Evolutionary conservation across 2,329 filamentous ascomycete species (phyloP), one percentile per base, ranked within the genome.

Genomic region (Aschersonia sp.): DNA sequence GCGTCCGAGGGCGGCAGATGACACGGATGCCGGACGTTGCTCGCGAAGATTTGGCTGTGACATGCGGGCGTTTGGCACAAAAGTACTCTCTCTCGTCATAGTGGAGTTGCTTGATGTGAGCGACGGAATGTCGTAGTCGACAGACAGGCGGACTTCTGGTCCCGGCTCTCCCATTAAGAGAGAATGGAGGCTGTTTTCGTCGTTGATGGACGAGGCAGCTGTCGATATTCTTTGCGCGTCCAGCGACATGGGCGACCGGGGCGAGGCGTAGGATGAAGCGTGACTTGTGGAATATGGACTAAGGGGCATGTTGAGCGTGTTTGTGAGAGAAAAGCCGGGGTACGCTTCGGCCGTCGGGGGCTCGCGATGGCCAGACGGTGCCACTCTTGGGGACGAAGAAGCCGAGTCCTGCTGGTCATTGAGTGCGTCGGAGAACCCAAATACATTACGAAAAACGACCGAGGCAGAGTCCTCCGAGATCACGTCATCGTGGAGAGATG

Each of bases 51-150:
- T 66, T 42, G 70, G 62, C 44, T 72, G 70, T 5, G 71, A 70
- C 51, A 74, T 69, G 35, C 73, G 69, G 52, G 68, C 56, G 62
- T 63, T 61, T 47, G 69, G 57, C 1, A 62, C 55, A 43, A 73
- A 72, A 38, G 68, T 68, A 55, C 83, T 85, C 54, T 85, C 80
- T 44, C 79, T 75, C 5, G 82, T 84, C 77, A 83, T 86, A 7
- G 83, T 87, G 7, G 85, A 89, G 54, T 83, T 80, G 58, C 82
- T 87, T 58, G 83, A 88, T 1, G 83, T 85, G 53, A 75, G 65
- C 2, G 85, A 89, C 3, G 85, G 84, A 10, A 86, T 79, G 54
- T 86, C 84, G 43, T 66, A 65, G 52, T 85, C 82, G 32, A 81
- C 72, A 1, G 85, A 89, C 38, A 84, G 75, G 44, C 84, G 78